phyloP scores from a whole-genome alignment of 345 rosid genomes.

The Camelina sativa region DNA sequence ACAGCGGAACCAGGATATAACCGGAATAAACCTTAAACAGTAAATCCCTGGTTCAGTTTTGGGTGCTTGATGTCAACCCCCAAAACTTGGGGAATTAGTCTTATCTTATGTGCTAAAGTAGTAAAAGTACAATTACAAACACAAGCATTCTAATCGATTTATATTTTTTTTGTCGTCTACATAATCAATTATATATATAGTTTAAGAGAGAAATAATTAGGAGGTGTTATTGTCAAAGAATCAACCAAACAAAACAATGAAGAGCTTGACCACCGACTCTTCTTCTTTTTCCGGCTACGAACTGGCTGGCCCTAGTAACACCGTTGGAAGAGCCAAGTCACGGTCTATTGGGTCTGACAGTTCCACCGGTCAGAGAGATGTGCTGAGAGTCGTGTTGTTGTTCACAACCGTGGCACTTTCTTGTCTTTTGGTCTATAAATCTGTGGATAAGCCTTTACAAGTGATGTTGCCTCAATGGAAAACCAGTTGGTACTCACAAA shows the following conservation, averaged over 20 bases:
- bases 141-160: slow-evolving; percentile 1
- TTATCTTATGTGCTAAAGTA: background rate
- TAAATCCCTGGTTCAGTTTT: background rate
- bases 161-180: background rate
- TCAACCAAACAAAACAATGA: background rate
- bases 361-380: slow-evolving; percentile 12
- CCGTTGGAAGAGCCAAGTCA: background rate
- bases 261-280: background rate
- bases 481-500: slow-evolving; percentile 18
- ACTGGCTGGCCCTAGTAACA: background rate
- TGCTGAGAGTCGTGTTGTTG: background rate
- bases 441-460: slow-evolving; percentile 31
- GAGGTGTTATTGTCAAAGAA: background rate
- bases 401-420: slow-evolving; percentile 23
- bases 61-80: background rate
- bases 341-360: background rate
- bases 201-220: slow-evolving; percentile 4
- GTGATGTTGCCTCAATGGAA: slow-evolving; percentile 24
- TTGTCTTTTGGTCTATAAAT: slow-evolving; percentile 23
- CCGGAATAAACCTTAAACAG: background rate
- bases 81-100: background rate
- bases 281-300: slow-evolving; percentile 17
- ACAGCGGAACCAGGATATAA: background rate
- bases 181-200: background rate
- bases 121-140: background rate